Evolutionary conservation across 2,329 filamentous ascomycete species (phyloP), one percentile per base, ranked within the genome.

Genomic region (Beauveria medogensis): DNA sequence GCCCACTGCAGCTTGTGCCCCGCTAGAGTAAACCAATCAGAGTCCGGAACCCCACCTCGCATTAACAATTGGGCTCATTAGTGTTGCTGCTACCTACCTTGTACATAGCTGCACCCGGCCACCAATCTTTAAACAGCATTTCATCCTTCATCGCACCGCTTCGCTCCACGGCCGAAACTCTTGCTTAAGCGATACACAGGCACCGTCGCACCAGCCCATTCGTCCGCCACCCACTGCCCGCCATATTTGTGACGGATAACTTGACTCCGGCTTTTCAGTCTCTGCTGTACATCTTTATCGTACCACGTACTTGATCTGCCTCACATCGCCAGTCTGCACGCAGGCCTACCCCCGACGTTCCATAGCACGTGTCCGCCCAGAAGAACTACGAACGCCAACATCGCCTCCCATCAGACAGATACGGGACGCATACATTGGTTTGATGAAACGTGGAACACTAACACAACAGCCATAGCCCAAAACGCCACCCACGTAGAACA

Each of bases 401-500:
- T 44, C 24, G 56, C 16, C 24, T 37, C 37, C 18, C 24, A 18
- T 5, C 46, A 52, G 20, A 22, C 48, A 12, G 24, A 53, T 7
- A 41, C 40, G 40, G 34, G 24, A 34, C 37, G 46, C 41, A 34
- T 37, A 34, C 26, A 44, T 37, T 53, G 60, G 54, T 62, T 57
- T 62, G 53, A 54, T 53, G 16, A 62, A 34, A 14, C 24, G 41
- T 20, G 20, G 28, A 46, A 40, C n/a, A 57, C 47, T 62, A 50
- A 62, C 46, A 8, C 18, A 26, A 50, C 28, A 55, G 43, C 59
- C 9, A 41, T n/a, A 60, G 59, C 59, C 44, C 50, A 20, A 44
- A 47, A 3, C 3, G 28, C 7, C 5, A 34, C 43, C 24, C 2
- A 43, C 24, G 2, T 22, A 30, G 18, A 50, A 51, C 22, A 74